Conservation (phyloP, 768 basidiomycete genomes). For the Termitomyces sp. region DNA sequence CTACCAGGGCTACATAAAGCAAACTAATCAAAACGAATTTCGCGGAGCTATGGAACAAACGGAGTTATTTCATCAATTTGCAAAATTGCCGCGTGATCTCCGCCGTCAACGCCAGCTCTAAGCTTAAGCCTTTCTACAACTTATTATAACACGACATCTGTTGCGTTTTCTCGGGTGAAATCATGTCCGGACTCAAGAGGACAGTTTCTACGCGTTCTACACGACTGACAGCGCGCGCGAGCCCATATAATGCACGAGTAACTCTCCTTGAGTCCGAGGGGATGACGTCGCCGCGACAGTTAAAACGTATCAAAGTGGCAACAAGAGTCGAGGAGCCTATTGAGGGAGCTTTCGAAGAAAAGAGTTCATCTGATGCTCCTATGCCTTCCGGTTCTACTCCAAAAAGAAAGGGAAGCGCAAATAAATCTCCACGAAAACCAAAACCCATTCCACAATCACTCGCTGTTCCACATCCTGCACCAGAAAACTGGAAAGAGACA, state of each 20-base stretch:
- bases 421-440: constrained; percentile 39
- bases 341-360: constrained; percentile 3
- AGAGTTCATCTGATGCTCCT: background rate
- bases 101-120: background rate
- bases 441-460: constrained; percentile 53
- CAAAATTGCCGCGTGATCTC: background rate
- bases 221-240: constrained; percentile 31
- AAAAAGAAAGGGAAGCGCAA: constrained; percentile 13
- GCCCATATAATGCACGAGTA: constrained; percentile 38
- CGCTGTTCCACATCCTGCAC: constrained; percentile 59
- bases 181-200: constrained; percentile 14
- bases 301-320: constrained; percentile 27
- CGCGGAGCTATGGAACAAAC: constrained; percentile 3
- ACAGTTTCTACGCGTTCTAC: constrained; percentile 18
- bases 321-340: constrained; percentile 6
- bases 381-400: constrained; percentile 10
- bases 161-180: background rate
- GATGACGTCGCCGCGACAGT: constrained; percentile 16
- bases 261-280: constrained; percentile 31
- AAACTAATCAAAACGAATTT: constrained; percentile 11
- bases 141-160: background rate
- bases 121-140: background rate
- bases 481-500: constrained; percentile 58
- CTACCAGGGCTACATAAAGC: constrained; percentile 13
- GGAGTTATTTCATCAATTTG: constrained; percentile 5